phyloP scores from a whole-genome alignment of 2,329 filamentous ascomycete species.

The Scedosporium dehoogii region DNA sequence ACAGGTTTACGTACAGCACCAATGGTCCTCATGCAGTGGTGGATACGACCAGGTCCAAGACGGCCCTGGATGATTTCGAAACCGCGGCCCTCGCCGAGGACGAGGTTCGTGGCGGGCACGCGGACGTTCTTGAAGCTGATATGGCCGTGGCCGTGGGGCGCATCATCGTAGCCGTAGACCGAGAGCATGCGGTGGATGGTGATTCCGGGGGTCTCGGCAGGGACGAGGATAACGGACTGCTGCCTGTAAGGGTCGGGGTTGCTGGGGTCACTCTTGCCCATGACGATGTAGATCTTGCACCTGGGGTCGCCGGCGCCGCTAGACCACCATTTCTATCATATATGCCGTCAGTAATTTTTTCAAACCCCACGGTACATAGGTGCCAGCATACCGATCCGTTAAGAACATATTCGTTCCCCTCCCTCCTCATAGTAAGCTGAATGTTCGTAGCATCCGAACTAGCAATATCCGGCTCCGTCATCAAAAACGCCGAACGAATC shows the following conservation, averaged over 20 bases:
- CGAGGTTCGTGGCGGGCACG: slow-evolving; percentile 72
- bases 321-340: slow-evolving; percentile 89
- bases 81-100: slow-evolving; percentile 84
- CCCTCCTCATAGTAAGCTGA: slow-evolving; percentile 67
- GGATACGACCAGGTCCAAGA: slow-evolving; percentile 89
- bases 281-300: slow-evolving; percentile 90
- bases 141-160: slow-evolving; percentile 96
- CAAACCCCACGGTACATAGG: background rate
- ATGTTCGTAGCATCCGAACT: slow-evolving; percentile 93
- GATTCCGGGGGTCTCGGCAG: slow-evolving; percentile 69
- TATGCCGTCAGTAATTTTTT: slow-evolving; percentile 5
- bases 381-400: slow-evolving; percentile 61
- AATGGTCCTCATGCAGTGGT: slow-evolving; percentile 94
- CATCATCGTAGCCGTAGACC: slow-evolving; percentile 94
- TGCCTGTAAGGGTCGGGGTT: slow-evolving; percentile 75
- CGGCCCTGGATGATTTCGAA: slow-evolving; percentile 99
- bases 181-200: slow-evolving; percentile 89
- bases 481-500: slow-evolving; percentile 83
- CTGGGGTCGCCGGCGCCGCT: slow-evolving; percentile 88
- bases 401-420: slow-evolving; percentile 82
- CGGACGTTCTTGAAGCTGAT: slow-evolving; percentile 83
- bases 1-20: slow-evolving; percentile 51
- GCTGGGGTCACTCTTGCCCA: slow-evolving; percentile 79
- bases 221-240: slow-evolving; percentile 88
- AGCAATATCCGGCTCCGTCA: slow-evolving; percentile 86